Evolutionary conservation across 176 grass and related monocot species (phyloP).

Genomic region (Hordeum vulgare): DNA sequence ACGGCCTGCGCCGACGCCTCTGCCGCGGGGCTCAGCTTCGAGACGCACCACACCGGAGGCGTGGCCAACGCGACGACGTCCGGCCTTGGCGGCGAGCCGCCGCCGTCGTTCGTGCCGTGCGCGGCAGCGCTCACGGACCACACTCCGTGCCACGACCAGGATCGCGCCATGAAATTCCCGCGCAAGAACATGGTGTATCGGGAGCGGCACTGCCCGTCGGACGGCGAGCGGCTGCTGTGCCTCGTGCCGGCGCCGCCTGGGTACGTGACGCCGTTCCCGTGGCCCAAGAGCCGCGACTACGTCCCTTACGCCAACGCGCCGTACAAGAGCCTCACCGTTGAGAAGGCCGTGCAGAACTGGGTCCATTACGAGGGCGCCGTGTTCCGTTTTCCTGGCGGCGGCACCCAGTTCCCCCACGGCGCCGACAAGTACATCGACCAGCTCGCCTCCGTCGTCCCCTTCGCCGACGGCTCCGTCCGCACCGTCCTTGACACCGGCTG

Average conservation of each 20-base stretch:
- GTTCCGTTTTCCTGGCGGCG: conserved; percentile 81
- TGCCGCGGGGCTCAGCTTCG: conserved; percentile 38
- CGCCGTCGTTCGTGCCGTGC: conserved; percentile 40
- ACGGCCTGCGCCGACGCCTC: conserved; percentile 26
- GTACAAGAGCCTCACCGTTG: conserved; percentile 92
- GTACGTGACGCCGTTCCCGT: conserved; percentile 77
- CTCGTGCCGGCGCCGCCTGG: conserved; percentile 65
- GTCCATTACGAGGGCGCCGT: conserved; percentile 69
- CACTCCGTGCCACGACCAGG: conserved; percentile 93
- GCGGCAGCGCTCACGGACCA: conserved; percentile 59
- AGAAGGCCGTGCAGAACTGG: conserved; percentile 98
- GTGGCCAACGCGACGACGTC: neutral
- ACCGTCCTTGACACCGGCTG: conserved; percentile 88
- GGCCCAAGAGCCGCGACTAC: conserved; percentile 82
- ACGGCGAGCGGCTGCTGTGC: conserved; percentile 67
- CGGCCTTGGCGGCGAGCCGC: neutral
- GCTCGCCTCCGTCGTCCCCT: conserved; percentile 65
- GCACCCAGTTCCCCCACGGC: conserved; percentile 80
- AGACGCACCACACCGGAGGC: conserved; percentile 46
- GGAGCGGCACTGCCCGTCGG: conserved; percentile 79
- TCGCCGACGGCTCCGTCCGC: conserved; percentile 54
- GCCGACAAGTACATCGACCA: conserved; percentile 83
- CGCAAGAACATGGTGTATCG: conserved; percentile 81
- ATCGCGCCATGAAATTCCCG: conserved; percentile 74
- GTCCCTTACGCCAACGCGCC: conserved; percentile 86